A percentile compares a stretch with the other conserved stretches of the same genome.
Evolutionary conservation across 2,329 filamentous ascomycete species (phyloP).

Genomic region (Fusarium caatingaense): DNA sequence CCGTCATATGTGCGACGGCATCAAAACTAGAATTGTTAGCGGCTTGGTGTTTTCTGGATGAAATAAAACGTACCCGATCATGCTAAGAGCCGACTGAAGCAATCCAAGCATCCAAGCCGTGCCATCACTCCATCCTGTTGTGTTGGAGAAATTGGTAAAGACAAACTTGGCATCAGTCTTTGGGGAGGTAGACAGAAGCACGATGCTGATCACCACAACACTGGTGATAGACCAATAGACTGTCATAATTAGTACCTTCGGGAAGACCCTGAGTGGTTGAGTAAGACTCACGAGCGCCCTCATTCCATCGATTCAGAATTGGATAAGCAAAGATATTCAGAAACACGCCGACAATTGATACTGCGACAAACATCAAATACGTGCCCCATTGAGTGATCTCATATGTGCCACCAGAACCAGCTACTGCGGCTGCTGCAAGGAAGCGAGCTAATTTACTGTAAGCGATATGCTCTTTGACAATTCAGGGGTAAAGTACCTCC

Average conservation of each 20-base stretch:
- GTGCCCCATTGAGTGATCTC: conserved; percentile 54
- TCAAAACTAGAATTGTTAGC: conserved; percentile 51
- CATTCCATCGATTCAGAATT: conserved; percentile 56
- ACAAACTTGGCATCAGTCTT: conserved; percentile 58
- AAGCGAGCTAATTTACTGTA: conserved; percentile 52
- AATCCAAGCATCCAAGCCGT: conserved; percentile 61
- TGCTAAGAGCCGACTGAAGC: conserved; percentile 53
- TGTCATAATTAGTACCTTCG: neutral
- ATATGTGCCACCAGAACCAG: conserved; percentile 54
- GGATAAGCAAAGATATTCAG: conserved; percentile 58
- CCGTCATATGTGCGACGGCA: conserved; percentile 58
- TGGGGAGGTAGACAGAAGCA: conserved; percentile 53
- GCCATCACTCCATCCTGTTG: conserved; percentile 59
- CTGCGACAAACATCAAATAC: conserved; percentile 56
- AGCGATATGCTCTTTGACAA: neutral
- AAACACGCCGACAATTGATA: conserved; percentile 39
- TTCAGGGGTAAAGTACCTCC: conserved; percentile 46
- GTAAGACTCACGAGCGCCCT: conserved; percentile 49
- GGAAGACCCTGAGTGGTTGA: rapidly evolving
- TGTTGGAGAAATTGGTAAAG: conserved; percentile 59
- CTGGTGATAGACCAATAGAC: conserved; percentile 57
- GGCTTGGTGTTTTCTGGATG: rapidly evolving
- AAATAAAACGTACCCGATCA: conserved; percentile 42
- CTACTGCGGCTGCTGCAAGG: conserved; percentile 55
- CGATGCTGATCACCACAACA: conserved; percentile 57